Evolutionary conservation across 1,284 basidiomycete genomes (phyloP), one percentile per base, ranked within the genome.

Genomic region (Cutaneotrichosporon mucoides): DNA sequence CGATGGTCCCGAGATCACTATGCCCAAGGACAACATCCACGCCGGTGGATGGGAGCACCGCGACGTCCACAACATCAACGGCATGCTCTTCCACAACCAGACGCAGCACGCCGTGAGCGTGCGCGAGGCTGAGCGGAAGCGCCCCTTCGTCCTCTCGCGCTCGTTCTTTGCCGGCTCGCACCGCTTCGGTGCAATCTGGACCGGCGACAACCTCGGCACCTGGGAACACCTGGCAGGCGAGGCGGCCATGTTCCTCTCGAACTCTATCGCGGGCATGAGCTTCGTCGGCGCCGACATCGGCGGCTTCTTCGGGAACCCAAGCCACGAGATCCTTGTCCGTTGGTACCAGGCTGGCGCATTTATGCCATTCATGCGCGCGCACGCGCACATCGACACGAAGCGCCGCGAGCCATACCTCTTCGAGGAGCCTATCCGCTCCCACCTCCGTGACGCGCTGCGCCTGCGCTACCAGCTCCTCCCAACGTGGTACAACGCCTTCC

Each of bases 271-370:
- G n/a, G 96, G 96, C 34, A 91, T 98, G 85, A 85, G 87, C 49
- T 99, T 96, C 76, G 84, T 86, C 53, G 96, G 96, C 64, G 91
- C 95, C 59, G 95, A 99, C 71, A 91, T 98, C 51, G 94, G 95
- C 43, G 95, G 95, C n/a, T 99, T 98, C 86, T 99, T 99, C 73
- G 95, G 95, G 50, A 96, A 99, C 77, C 95, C 96, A 0, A 84
- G 88, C 43, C 83, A 88, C 1, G 95, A 99, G 73, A 92, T 98
- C 85, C 86, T 99, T 36, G 87, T 95, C 6, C 84, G 95, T 42
- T 99, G 95, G 95, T 98, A 99, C 73, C 92, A 92, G 80, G 88
- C 94, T 41, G 96, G 95, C 35, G 86, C 88, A 10, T 96, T 98
- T 77, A 88, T 88, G 65, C 95, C 95, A 4, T 99, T 99, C 85